phyloP scores from a whole-genome alignment of 106 monocot genomes.

The Allium cepa region DNA sequence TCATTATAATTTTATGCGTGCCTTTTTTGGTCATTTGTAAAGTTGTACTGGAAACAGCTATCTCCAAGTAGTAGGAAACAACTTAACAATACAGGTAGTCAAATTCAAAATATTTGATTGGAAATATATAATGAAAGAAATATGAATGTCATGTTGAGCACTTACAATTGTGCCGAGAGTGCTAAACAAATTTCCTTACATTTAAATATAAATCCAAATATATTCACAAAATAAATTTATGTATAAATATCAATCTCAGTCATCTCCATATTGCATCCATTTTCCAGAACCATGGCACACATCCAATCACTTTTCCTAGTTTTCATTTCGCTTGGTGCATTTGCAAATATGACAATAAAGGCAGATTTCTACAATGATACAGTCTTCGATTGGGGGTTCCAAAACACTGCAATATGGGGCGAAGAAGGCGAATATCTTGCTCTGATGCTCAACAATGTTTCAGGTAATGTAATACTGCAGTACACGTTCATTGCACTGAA shows the following conservation, averaged over 20 bases:
- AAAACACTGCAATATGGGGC: constrained; percentile 29
- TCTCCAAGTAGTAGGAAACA: not conserved
- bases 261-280: not conserved
- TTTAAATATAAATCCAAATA: not conserved
- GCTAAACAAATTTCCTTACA: not conserved
- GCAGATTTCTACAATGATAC: constrained; percentile 29
- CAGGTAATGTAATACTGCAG: constrained; percentile 19
- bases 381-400: constrained; percentile 31
- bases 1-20: too few relatives aligned
- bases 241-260: not conserved
- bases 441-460: constrained; percentile 20
- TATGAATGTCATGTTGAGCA: constrained; percentile 3
- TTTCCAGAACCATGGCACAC: constrained; percentile 4
- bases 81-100: not conserved
- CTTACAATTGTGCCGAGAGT: constrained; percentile 1
- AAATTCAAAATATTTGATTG: not conserved
- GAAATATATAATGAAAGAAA: not conserved
- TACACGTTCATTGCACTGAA: not conserved
- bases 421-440: constrained; percentile 27
- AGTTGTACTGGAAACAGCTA: not conserved
- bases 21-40: not conserved
- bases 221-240: not conserved
- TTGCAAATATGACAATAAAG: not conserved
- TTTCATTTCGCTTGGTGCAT: constrained; percentile 8
- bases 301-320: constrained; percentile 3